phyloP scores from a whole-genome alignment of 129 eudicot genomes.

The Lactuca sativa region DNA sequence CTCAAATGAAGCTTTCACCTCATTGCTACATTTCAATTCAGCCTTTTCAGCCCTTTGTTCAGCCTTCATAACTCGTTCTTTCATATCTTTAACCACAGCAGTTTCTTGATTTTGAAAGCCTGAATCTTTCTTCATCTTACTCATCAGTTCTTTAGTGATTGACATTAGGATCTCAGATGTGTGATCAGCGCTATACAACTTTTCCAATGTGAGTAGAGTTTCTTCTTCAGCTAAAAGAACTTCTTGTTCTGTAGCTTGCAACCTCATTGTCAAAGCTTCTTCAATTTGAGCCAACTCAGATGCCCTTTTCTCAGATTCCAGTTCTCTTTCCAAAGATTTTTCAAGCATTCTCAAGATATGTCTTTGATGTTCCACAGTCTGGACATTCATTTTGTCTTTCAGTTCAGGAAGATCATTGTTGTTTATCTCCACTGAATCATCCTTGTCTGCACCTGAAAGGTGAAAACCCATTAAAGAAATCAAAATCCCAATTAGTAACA shows the following conservation, averaged over 20 bases:
- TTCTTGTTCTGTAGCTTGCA: constrained; percentile 55
- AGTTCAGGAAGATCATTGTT: constrained; percentile 35
- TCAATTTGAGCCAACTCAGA: constrained; percentile 57
- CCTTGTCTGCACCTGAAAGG: constrained; percentile 49
- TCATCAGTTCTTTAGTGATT: constrained; percentile 51
- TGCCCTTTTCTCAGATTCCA: constrained; percentile 70
- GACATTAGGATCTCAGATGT: constrained; percentile 60
- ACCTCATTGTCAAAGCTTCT: constrained; percentile 59
- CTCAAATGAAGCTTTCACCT: constrained; percentile 32
- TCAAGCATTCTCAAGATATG: constrained; percentile 76
- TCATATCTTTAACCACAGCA: constrained; percentile 17
- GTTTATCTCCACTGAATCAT: constrained; percentile 23
- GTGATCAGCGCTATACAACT: constrained; percentile 71
- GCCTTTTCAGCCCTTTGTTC: constrained; percentile 58
- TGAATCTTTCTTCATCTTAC: constrained; percentile 51
- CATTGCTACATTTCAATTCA: constrained; percentile 53
- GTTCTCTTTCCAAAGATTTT: constrained; percentile 79
- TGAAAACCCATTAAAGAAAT: constrained; percentile 28
- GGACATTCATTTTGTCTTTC: constrained; percentile 57
- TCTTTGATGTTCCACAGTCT: constrained; percentile 82
- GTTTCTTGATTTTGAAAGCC: constrained; percentile 22
- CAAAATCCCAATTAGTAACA: not conserved
- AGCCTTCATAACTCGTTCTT: constrained; percentile 30
- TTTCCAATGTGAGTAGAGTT: constrained; percentile 46
- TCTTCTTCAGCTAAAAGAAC: constrained; percentile 67